phyloP scores from a whole-genome alignment of 2,329 filamentous ascomycete species.

The Scleromitrula shiraiana region DNA sequence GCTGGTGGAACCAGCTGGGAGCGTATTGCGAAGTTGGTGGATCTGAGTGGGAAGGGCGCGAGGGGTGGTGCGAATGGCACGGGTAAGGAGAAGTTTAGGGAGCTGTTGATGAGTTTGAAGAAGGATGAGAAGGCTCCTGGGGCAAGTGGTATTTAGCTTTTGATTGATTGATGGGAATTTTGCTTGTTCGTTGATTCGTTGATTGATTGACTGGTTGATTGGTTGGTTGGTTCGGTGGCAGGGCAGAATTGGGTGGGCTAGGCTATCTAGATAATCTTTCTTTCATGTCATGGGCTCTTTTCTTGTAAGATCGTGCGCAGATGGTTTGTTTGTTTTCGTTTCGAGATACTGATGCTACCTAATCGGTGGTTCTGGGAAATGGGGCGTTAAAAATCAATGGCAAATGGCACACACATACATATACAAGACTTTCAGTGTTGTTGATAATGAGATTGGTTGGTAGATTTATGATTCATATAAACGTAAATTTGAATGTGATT shows the following conservation, averaged over 20 bases:
- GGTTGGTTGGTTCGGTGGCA: too few relatives aligned
- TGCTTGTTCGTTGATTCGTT: too few relatives aligned
- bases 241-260: neutral
- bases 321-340: slow-evolving; percentile 21
- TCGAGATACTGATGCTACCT: slow-evolving; percentile 21
- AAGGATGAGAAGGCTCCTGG: slow-evolving; percentile 86
- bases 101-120: slow-evolving; percentile 75
- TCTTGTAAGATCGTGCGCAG: slow-evolving; percentile 26
- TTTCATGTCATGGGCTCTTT: slow-evolving; percentile 10
- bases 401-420: slow-evolving; percentile 24
- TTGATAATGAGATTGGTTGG: slow-evolving; percentile 5
- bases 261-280: too few relatives aligned
- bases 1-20: slow-evolving; percentile 98
- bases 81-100: slow-evolving; percentile 93
- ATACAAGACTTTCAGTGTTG: too few relatives aligned
- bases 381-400: slow-evolving; percentile 29
- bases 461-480: too few relatives aligned
- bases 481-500: slow-evolving; percentile 1
- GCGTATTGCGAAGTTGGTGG: slow-evolving; percentile 94
- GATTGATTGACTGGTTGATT: too few relatives aligned
- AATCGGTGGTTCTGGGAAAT: slow-evolving; percentile 20
- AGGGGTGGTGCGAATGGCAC: slow-evolving; percentile 82
- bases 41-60: slow-evolving; percentile 85
- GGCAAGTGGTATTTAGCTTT: slow-evolving; percentile 49
- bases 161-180: too few relatives aligned